Percentiles rank a stretch among this genome's conserved stretches.
phyloP scores from a whole-genome alignment of 2,329 filamentous ascomycete genomes.

The Allantophomopsis lycopodina region DNA sequence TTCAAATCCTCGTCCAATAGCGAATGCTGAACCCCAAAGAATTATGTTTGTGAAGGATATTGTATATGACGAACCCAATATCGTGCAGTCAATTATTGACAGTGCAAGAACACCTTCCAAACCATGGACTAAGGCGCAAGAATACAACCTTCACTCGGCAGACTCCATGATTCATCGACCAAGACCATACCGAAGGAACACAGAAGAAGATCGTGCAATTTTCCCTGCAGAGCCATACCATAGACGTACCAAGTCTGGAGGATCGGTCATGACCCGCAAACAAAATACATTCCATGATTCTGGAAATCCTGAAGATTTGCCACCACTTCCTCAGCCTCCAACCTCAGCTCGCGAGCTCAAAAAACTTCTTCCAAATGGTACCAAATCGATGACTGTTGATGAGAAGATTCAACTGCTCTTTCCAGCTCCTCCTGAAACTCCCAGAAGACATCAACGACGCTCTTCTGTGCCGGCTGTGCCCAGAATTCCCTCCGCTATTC shows the following conservation, averaged over 20 bases:
- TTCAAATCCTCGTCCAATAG: conserved; percentile 3
- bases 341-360: conserved; percentile 23
- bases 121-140: conserved; percentile 9
- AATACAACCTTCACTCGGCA: conserved; percentile 4
- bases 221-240: conserved; percentile 29
- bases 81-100: conserved; percentile 34
- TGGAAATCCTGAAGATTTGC: not conserved
- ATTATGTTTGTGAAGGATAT: conserved; percentile 43
- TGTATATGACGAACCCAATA: conserved; percentile 35
- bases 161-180: conserved; percentile 19
- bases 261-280: conserved; percentile 29
- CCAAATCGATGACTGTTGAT: conserved; percentile 42
- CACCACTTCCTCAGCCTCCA: conserved; percentile 26
- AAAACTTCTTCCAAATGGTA: conserved; percentile 34
- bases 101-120: conserved; percentile 5
- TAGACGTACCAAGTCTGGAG: conserved; percentile 33
- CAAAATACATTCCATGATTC: conserved; percentile 27
- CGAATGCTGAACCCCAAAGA: conserved; percentile 23
- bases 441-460: conserved; percentile 16
- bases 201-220: conserved; percentile 25
- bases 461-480: conserved; percentile 32
- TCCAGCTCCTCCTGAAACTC: conserved; percentile 19
- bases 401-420: conserved; percentile 42
- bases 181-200: conserved; percentile 13
- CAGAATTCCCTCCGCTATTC: conserved; percentile 12